Evolutionary conservation across 31 red algal species (phyloP).

Genomic region (Asparagopsis taxiformis): DNA sequence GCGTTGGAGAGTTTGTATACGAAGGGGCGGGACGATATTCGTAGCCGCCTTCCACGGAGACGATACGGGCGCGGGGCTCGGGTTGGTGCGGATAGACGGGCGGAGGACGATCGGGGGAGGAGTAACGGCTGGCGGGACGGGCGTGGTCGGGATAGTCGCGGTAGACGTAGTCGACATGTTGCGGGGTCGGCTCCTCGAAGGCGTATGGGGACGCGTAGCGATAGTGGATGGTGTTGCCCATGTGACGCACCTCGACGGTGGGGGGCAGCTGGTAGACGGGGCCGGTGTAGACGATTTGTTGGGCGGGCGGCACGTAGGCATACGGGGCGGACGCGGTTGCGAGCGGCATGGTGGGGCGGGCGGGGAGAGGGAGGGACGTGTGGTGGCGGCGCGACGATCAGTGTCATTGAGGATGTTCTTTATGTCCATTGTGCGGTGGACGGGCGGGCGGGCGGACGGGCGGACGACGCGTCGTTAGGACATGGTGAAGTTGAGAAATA

Average conservation of each 20-base stretch:
- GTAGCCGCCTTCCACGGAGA: slow-evolving; percentile 1
- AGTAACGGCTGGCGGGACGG: background rate
- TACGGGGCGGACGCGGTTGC: background rate
- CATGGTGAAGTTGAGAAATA: too few relatives aligned
- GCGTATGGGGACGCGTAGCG: slow-evolving; percentile 31
- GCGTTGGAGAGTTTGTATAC: background rate
- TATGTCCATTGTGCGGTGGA: slow-evolving; percentile 36
- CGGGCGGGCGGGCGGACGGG: background rate
- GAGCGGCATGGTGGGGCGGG: background rate
- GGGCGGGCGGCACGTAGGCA: background rate
- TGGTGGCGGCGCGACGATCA: slow-evolving; percentile 4
- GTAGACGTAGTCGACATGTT: slow-evolving; percentile 26
- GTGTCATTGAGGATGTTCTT: slow-evolving; percentile 60
- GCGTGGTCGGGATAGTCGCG: slow-evolving; percentile 13
- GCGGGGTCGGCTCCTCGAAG: slow-evolving; percentile 13
- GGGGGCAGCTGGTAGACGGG: slow-evolving; percentile 29
- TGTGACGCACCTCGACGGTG: slow-evolving; percentile 15
- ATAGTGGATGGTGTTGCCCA: slow-evolving; percentile 24
- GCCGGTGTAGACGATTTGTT: slow-evolving; percentile 36
- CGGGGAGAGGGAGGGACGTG: background rate
- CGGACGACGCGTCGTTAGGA: too few relatives aligned
- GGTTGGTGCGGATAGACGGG: slow-evolving; percentile 3
- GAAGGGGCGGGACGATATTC: background rate
- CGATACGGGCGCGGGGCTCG: slow-evolving; percentile 4
- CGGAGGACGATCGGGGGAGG: slow-evolving; percentile 2